A percentile compares a stretch with the other conserved stretches of the same genome.
Conservation (phyloP, 306 rosid species). For the Cucurbita pepo region DNA sequence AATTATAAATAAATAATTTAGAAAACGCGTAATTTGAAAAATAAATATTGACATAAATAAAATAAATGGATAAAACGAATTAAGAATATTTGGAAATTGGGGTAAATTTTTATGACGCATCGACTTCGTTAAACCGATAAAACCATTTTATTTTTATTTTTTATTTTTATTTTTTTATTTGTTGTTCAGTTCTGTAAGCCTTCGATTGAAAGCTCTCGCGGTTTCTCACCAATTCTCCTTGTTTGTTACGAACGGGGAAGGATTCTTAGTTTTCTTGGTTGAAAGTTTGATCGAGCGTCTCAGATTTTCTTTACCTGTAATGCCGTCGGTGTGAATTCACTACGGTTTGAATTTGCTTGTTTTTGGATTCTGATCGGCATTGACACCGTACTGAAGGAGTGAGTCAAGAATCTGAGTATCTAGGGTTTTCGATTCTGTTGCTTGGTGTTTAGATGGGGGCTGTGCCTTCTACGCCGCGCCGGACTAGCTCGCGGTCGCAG, state of each 20-base stretch:
- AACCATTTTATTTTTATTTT: neutral
- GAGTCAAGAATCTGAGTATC: neutral
- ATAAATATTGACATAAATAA: neutral
- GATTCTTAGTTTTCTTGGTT: conserved; percentile 13
- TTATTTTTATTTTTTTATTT: no score
- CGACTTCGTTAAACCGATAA: neutral
- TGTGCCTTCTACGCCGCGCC: conserved; percentile 78
- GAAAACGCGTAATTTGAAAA: neutral
- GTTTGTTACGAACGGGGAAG: conserved; percentile 10
- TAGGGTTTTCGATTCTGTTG: neutral
- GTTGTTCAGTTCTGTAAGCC: conserved; percentile 16
- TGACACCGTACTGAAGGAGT: conserved; percentile 1
- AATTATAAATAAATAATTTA: no score
- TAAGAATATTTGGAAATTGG: neutral
- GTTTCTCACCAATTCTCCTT: conserved; percentile 5
- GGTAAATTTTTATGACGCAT: neutral
- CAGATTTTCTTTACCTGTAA: conserved; percentile 16
- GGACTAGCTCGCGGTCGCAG: conserved; percentile 38
- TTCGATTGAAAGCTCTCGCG: conserved; percentile 34
- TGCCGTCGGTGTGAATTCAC: conserved; percentile 27
- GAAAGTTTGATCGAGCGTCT: conserved; percentile 18
- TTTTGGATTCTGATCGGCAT: conserved; percentile 15
- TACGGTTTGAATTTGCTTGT: conserved; percentile 11
- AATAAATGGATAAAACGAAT: neutral
- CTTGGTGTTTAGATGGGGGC: conserved; percentile 46